Evolutionary conservation across 2,329 filamentous ascomycete genomes (phyloP).

Genomic region (Ascochyta clinopodiicola): DNA sequence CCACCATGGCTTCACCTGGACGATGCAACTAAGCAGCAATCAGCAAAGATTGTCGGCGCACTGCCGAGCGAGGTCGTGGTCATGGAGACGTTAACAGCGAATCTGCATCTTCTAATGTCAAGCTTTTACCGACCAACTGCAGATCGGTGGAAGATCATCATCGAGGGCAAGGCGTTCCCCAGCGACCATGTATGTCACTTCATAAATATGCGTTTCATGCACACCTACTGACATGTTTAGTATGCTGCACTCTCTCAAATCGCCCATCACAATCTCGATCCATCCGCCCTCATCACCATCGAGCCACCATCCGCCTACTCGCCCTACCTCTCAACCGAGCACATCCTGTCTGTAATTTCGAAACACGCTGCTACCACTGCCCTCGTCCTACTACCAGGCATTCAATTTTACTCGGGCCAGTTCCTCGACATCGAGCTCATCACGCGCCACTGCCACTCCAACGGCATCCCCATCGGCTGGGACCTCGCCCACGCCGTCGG

Average conservation of each 20-base stretch:
- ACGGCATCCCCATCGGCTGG: conserved; percentile 80
- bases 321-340: conserved; percentile 71
- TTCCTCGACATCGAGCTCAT: conserved; percentile 83
- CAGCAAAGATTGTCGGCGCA: conserved; percentile 77
- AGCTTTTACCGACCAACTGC: conserved; percentile 79
- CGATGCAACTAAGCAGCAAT: conserved; percentile 72
- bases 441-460: conserved; percentile 75
- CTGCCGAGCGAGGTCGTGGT: conserved; percentile 76
- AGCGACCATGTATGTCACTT: conserved; percentile 71
- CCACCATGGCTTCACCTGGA: conserved; percentile 80
- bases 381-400: conserved; percentile 80
- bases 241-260: conserved; percentile 87
- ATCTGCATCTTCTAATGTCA: conserved; percentile 81
- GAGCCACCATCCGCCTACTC: conserved; percentile 60
- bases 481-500: conserved; percentile 87
- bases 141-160: conserved; percentile 76
- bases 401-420: conserved; percentile 93
- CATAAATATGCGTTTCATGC: neutral
- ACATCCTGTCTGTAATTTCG: conserved; percentile 76
- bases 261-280: conserved; percentile 69
- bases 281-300: conserved; percentile 75
- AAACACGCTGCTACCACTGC: conserved; percentile 75
- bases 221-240: conserved; percentile 48
- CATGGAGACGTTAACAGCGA: conserved; percentile 86
- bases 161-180: conserved; percentile 91